These are phyloP conservation scores for Baudoinia panamericana DNA, from an alignment of 495 filamentous ascomycete genomes.

Conservation along the genomic window DNA sequence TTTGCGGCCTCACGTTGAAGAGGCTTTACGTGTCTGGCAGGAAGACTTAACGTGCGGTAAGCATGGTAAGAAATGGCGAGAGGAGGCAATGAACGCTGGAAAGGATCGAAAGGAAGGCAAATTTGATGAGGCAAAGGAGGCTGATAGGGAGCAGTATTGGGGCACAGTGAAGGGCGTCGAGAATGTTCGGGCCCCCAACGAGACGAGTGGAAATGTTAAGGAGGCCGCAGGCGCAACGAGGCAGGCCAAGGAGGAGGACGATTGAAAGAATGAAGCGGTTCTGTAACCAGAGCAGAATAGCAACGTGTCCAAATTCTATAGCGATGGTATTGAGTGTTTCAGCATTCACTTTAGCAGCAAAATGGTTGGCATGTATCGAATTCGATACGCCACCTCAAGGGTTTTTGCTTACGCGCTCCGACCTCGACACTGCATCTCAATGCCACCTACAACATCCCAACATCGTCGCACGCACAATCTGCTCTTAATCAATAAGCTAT, in stretches of 20 bases:
- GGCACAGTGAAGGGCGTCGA: slow-evolving; percentile 26
- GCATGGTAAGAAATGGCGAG: slow-evolving; percentile 54
- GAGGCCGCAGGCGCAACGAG: too few relatives aligned
- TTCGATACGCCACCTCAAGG: slow-evolving; percentile 4
- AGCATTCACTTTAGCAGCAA: too few relatives aligned
- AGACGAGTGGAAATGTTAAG: slow-evolving; percentile 24
- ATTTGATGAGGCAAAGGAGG: slow-evolving; percentile 55
- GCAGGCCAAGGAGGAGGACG: slow-evolving; percentile 2
- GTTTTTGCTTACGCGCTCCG: too few relatives aligned
- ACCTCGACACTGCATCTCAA: slow-evolving; percentile 5
- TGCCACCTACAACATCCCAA: slow-evolving; percentile 17
- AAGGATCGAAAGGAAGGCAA: slow-evolving; percentile 48
- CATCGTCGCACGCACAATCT: slow-evolving; percentile 77
- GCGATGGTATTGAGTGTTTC: too few relatives aligned
- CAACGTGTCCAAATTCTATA: too few relatives aligned
- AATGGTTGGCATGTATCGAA: neutral
- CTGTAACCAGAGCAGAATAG: neutral
- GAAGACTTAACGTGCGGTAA: slow-evolving; percentile 48
- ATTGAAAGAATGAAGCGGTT: neutral
- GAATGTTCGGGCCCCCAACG: too few relatives aligned
- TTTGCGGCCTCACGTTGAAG: slow-evolving; percentile 36
- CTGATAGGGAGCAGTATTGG: slow-evolving; percentile 58
- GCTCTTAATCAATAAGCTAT: slow-evolving; percentile 70
- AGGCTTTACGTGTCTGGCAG: slow-evolving; percentile 46
- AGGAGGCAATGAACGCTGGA: slow-evolving; percentile 49